phyloP scores from a whole-genome alignment of 1,284 basidiomycete species.

The Sutorius eximius region DNA sequence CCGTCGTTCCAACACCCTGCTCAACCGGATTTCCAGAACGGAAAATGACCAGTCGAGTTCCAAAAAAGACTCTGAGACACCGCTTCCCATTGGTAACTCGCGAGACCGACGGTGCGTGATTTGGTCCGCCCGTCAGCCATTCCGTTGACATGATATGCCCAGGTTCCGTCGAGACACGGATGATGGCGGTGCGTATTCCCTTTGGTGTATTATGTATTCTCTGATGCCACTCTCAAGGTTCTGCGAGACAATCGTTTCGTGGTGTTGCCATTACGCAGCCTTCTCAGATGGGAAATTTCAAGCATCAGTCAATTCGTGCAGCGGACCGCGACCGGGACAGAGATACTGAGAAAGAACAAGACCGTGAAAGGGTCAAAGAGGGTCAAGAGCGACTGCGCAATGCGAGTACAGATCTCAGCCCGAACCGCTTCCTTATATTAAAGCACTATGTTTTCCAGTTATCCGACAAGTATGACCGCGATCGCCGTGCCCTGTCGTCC shows the following conservation, averaged over 20 bases:
- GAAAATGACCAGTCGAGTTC: constrained; percentile 59
- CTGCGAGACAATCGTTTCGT: constrained; percentile 66
- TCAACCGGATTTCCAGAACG: constrained; percentile 39
- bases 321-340: constrained; percentile 65
- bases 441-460: constrained; percentile 46
- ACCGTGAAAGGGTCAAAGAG: constrained; percentile 69
- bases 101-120: constrained; percentile 71
- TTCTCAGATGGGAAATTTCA: constrained; percentile 87
- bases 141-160: constrained; percentile 43
- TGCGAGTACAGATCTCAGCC: constrained; percentile 43
- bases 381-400: constrained; percentile 75
- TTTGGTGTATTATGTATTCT: constrained; percentile 7
- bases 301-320: constrained; percentile 75
- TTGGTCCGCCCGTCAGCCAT: constrained; percentile 56
- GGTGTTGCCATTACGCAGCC: constrained; percentile 67
- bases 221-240: constrained; percentile 40
- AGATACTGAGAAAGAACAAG: constrained; percentile 61
- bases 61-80: constrained; percentile 67
- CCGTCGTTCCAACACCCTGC: constrained; percentile 9
- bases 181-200: constrained; percentile 55
- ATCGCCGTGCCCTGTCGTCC: constrained; percentile 60
- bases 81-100: constrained; percentile 45
- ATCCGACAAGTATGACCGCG: constrained; percentile 83
- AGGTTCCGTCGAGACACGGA: constrained; percentile 76
- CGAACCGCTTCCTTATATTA: constrained; percentile 6